Conservation (phyloP, 148 eudicot genomes). For the Mesembryanthemum crystallinum region DNA sequence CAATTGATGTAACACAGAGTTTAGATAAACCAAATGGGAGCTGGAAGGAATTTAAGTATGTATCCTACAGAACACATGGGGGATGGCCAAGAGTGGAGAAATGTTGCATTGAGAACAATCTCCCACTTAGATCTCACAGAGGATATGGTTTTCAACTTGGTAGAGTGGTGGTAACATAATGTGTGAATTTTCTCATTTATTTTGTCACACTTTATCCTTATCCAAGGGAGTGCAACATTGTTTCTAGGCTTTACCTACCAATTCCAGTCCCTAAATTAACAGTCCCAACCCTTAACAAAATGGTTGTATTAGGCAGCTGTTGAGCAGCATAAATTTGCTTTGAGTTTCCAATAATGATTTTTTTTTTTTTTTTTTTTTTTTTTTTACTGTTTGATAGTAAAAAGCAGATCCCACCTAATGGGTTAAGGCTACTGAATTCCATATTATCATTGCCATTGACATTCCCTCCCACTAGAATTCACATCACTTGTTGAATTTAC, state of each 20-base stretch:
- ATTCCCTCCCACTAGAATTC: too few species aligned
- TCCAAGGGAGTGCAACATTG: neutral
- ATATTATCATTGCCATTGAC: too few species aligned
- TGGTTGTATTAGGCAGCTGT: too few species aligned
- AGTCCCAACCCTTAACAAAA: neutral
- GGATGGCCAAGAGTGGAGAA: neutral
- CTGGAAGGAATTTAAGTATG: neutral
- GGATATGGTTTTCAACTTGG: neutral
- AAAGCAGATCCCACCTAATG: too few species aligned
- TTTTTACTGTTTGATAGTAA: too few species aligned
- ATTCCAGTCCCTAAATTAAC: too few species aligned
- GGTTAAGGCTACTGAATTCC: too few species aligned
- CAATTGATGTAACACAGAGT: neutral
- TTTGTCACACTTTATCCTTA: neutral
- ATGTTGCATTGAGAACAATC: neutral
- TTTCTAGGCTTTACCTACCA: neutral
- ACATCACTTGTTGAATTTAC: too few species aligned
- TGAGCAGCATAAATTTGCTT: too few species aligned
- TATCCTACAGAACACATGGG: neutral
- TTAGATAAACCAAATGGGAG: neutral
- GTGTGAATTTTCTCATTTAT: neutral
- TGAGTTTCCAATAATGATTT: too few species aligned
- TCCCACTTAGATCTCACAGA: too few species aligned
- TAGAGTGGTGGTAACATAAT: neutral
- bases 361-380: too few species aligned